These are phyloP conservation scores for Xerocomellus chrysenteron DNA, from an alignment of 768 basidiomycete genomes.

Conservation along the genomic window DNA sequence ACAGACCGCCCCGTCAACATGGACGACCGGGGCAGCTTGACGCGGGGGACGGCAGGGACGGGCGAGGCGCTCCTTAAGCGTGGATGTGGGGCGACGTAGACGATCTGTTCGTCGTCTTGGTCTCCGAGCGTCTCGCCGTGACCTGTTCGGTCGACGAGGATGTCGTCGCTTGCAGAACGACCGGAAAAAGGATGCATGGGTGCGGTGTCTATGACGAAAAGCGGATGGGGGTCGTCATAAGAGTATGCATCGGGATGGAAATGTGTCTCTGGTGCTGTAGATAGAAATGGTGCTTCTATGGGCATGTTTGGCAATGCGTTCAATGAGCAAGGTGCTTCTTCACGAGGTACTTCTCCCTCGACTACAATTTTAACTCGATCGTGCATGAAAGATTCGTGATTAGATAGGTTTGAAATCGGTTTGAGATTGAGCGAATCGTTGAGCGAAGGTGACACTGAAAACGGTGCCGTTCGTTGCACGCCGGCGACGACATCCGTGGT, in stretches of 20 bases:
- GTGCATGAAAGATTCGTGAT: background rate
- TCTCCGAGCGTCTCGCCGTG: conserved; percentile 19
- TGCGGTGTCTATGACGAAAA: conserved; percentile 42
- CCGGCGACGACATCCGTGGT: background rate
- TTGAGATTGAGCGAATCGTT: conserved; percentile 4
- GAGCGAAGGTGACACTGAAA: background rate
- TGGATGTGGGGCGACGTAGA: conserved; percentile 76
- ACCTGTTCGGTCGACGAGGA: conserved; percentile 23
- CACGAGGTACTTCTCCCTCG: background rate
- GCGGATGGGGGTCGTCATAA: background rate
- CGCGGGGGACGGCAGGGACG: conserved; percentile 8
- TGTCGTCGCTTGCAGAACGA: conserved; percentile 20
- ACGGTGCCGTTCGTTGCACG: background rate
- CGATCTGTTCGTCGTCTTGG: conserved; percentile 53
- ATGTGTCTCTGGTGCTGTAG: background rate
- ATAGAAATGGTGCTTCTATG: background rate
- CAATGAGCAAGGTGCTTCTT: background rate
- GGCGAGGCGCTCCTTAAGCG: conserved; percentile 32
- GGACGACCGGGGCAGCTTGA: conserved; percentile 22
- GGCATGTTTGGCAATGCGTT: background rate
- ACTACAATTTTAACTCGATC: background rate
- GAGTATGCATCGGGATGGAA: background rate
- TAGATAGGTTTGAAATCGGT: conserved; percentile 7
- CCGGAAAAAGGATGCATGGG: conserved; percentile 20
- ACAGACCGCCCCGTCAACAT: conserved; percentile 22